Evolutionary conservation across 2,329 filamentous ascomycete species (phyloP).

Genomic region (Venturiaceae sp.): DNA sequence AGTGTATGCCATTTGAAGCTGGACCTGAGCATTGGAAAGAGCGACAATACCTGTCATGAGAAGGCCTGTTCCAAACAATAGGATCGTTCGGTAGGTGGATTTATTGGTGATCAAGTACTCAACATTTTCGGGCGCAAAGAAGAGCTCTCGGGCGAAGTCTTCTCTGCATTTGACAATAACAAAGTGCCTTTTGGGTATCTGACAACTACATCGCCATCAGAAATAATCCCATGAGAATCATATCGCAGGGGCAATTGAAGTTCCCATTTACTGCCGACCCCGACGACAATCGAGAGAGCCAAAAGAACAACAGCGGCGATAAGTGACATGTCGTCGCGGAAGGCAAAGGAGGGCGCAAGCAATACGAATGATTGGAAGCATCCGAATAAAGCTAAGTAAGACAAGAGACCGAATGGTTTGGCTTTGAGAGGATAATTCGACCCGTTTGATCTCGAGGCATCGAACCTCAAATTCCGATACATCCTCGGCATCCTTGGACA

Average conservation of each 20-base stretch:
- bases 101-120: conserved; percentile 33
- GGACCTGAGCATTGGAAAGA: conserved; percentile 37
- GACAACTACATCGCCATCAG: conserved; percentile 36
- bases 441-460: conserved; percentile 31
- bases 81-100: conserved; percentile 33
- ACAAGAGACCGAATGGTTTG: too few relatives aligned
- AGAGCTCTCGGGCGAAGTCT: conserved; percentile 39
- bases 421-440: too few relatives aligned
- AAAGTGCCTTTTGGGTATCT: conserved; percentile 40
- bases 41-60: conserved; percentile 43
- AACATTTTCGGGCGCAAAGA: conserved; percentile 41
- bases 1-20: conserved; percentile 38
- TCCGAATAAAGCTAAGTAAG: too few relatives aligned
- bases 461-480: too few relatives aligned
- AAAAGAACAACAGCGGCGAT: too few relatives aligned
- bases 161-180: conserved; percentile 39
- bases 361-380: too few relatives aligned
- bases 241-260: conserved; percentile 29
- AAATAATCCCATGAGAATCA: conserved; percentile 13
- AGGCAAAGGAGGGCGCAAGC: too few relatives aligned
- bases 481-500: too few relatives aligned
- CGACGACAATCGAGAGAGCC: conserved; percentile 38
- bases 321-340: too few relatives aligned
- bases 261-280: conserved; percentile 39
- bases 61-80: conserved; percentile 38